Percentiles rank a stretch among this genome's conserved stretches.
Conservation (phyloP, 176 grass and related monocot species). For the Dendrocalamus sinicus region DNA sequence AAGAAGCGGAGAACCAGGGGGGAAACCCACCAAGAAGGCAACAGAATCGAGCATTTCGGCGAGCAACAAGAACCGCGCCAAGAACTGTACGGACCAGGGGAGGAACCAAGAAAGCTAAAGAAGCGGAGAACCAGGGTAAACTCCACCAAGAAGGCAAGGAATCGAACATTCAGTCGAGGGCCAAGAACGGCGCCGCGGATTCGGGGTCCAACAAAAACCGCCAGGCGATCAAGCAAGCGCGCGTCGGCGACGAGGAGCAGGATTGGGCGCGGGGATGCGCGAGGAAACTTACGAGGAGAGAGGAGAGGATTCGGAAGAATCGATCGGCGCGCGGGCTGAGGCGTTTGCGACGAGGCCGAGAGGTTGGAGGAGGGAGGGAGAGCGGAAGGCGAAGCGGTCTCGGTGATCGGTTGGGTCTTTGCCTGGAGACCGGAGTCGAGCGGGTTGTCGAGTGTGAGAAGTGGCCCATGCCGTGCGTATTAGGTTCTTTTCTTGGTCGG, state of each 20-base stretch:
- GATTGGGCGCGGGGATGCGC: background rate
- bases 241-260: background rate
- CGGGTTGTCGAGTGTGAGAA: no score
- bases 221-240: conserved; percentile 7
- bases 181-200: conserved; percentile 18
- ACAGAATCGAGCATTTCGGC: background rate
- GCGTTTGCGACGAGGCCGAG: background rate
- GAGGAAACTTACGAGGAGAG: conserved; percentile 10
- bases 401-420: background rate
- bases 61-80: background rate
- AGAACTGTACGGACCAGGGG: background rate
- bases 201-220: background rate
- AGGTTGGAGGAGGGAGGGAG: background rate
- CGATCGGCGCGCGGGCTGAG: background rate
- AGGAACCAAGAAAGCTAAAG: background rate
- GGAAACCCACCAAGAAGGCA: no score
- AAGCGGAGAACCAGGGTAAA: background rate
- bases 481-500: no score
- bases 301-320: background rate
- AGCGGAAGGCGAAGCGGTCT: background rate
- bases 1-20: background rate
- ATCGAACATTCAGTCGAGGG: background rate
- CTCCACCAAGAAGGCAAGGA: background rate
- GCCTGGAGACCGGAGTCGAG: background rate
- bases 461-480: no score